phyloP scores from a whole-genome alignment of 1,139 yeast genomes.

The Geotrichum restrictum region DNA sequence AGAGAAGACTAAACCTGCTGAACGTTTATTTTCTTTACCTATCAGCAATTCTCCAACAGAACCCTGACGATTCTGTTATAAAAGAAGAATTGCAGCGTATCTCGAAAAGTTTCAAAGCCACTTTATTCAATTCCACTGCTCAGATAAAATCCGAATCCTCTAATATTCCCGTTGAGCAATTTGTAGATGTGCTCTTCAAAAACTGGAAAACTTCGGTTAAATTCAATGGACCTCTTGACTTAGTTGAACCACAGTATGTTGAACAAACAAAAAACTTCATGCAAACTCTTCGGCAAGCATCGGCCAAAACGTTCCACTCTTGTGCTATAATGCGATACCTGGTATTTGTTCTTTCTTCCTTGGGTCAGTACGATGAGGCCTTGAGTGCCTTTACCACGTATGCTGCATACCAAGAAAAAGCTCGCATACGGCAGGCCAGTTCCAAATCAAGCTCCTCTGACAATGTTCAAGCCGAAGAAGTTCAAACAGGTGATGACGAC shows the following conservation, averaged over 20 bases:
- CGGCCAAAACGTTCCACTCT: slow-evolving; percentile 50
- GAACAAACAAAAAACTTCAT: slow-evolving; percentile 27
- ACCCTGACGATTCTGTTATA: slow-evolving; percentile 17
- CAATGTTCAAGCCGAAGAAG: background rate
- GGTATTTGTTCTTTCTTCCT: slow-evolving; percentile 34
- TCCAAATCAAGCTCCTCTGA: slow-evolving; percentile 35
- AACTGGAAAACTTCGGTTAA: slow-evolving; percentile 30
- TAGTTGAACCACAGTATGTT: slow-evolving; percentile 25
- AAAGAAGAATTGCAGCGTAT: slow-evolving; percentile 20
- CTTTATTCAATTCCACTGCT: slow-evolving; percentile 30
- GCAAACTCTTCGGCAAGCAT: slow-evolving; percentile 37
- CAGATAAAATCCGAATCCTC: slow-evolving; percentile 47
- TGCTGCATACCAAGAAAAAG: slow-evolving; percentile 40
- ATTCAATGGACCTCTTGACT: slow-evolving; percentile 27
- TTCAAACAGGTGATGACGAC: slow-evolving; percentile 30
- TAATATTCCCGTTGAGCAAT: slow-evolving; percentile 37
- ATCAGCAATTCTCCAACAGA: slow-evolving; percentile 22
- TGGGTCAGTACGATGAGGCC: slow-evolving; percentile 39
- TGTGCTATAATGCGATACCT: slow-evolving; percentile 43
- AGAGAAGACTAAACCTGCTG: slow-evolving; percentile 23
- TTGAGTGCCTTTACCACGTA: slow-evolving; percentile 46
- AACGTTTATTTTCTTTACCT: slow-evolving; percentile 24
- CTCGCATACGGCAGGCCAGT: slow-evolving; percentile 37
- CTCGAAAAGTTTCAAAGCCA: slow-evolving; percentile 23
- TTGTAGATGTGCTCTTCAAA: slow-evolving; percentile 37